Base-by-base conservation (phyloP, 352 stramenopile genomes). In the Phytophthora pini region DNA sequence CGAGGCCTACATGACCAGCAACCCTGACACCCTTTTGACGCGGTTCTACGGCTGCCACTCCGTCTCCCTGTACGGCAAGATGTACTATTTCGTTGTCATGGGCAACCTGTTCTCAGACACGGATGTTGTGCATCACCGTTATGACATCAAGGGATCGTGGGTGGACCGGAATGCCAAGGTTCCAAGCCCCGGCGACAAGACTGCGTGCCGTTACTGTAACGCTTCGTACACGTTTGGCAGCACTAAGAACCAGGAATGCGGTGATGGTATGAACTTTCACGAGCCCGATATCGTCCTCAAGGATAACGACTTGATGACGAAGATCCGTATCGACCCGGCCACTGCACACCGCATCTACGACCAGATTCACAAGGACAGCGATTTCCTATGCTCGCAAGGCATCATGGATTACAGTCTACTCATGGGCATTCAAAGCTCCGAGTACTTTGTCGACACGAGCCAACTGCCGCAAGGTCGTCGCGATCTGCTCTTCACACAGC, bases 61-160 rank as follows among this genome's bases (percentile, higher is more conserved):
- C 1, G 86, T 98, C 17, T 84, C 77, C 11, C 60, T 98, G 70
- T 97, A 97, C 62, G 89, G 90, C 27, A 94, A 96, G 45, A 94
- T 90, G 75, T 97, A 96, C 75, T 95, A 93, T 70, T 98, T 98
- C 58, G 89, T 97, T 17, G 92, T 98, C 27, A 98, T 98, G 92
- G 87, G 77, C 12, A 98, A 98, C 48, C 53, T 98, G 45, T 97
- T 98, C 66, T 75, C 82, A 2, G 87, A 95, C 38, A 95, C 84
- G 7, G 85, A 93, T 53, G 84, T 87, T 52, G 84, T 97, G 11
- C 89, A 98, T 62, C 87, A 94, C 61, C 84, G 87, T 3, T 98
- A 97, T 66, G 92, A 98, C 64, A 93, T 98, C 56, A 98, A 97
- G 74, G 92, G 92, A 24, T 94, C 83, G 24, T 97, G 89, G 88